A percentile compares a stretch with the other conserved stretches of the same genome.
phyloP scores from a whole-genome alignment of 805 yeast species.

The Zygoascus tannicola region DNA sequence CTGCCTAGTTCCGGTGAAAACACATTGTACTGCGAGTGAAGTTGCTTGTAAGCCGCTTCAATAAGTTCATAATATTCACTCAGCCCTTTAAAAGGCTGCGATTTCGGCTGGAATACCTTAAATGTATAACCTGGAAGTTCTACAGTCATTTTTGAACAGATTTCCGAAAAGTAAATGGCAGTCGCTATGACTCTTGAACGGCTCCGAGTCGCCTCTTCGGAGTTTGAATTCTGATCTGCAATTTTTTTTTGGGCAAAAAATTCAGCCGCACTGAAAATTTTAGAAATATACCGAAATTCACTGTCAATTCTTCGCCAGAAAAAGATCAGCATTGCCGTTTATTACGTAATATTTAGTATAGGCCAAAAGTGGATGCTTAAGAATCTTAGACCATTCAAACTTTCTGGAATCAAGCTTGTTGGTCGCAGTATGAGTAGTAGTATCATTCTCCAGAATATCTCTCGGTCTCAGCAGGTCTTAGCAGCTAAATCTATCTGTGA shows the following conservation, averaged over 20 bases:
- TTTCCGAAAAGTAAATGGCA: too few species aligned
- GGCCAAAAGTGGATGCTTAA: too few species aligned
- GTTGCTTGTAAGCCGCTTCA: background rate
- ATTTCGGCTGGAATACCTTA: background rate
- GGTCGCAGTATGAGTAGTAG: constrained; percentile 1
- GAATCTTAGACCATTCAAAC: too few species aligned
- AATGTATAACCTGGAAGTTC: background rate
- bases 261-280: too few species aligned
- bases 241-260: too few species aligned
- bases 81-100: background rate
- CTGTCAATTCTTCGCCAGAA: too few species aligned
- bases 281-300: too few species aligned
- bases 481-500: constrained; percentile 2
- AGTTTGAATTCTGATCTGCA: too few species aligned
- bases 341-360: too few species aligned
- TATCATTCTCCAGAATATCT: constrained; percentile 1
- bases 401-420: background rate
- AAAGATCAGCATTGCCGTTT: too few species aligned
- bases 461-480: background rate
- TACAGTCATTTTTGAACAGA: background rate
- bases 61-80: background rate
- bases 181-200: too few species aligned
- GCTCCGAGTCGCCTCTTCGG: too few species aligned
- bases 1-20: background rate
- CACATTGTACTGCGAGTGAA: background rate